phyloP scores from a whole-genome alignment of 2,329 filamentous ascomycete species.

The Hawksworthiomyces lignivorus region DNA sequence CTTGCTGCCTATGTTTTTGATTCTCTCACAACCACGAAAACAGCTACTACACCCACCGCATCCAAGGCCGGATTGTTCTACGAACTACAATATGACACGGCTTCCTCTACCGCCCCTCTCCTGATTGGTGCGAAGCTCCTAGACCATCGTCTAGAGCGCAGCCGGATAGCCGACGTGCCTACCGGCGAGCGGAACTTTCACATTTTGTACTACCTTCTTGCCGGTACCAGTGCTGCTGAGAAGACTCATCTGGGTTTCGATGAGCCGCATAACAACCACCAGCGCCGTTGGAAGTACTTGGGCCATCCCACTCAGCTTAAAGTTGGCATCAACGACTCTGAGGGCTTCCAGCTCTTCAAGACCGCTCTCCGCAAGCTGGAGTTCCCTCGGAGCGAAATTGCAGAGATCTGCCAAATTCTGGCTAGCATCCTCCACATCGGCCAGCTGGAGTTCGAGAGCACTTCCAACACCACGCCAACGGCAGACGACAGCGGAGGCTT shows the following conservation, averaged over 20 bases:
- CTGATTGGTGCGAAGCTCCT: slow-evolving; percentile 91
- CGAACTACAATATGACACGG: slow-evolving; percentile 93
- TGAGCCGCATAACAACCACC: slow-evolving; percentile 36
- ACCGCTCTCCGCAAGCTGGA: slow-evolving; percentile 89
- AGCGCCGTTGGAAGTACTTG: slow-evolving; percentile 90
- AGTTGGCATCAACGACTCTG: slow-evolving; percentile 90
- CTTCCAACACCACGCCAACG: slow-evolving; percentile 67
- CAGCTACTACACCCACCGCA: slow-evolving; percentile 86
- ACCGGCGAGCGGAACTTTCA: slow-evolving; percentile 97
- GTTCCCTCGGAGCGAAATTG: slow-evolving; percentile 87
- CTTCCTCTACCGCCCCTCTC: slow-evolving; percentile 73
- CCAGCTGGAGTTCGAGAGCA: slow-evolving; percentile 86
- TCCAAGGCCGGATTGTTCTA: slow-evolving; percentile 94
- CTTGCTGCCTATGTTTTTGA: slow-evolving; percentile 94
- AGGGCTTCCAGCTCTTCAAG: slow-evolving; percentile 97
- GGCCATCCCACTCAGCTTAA: slow-evolving; percentile 96
- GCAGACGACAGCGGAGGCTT: slow-evolving; percentile 93
- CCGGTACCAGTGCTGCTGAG: slow-evolving; percentile 84
- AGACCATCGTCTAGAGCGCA: slow-evolving; percentile 87
- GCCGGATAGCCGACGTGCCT: slow-evolving; percentile 82
- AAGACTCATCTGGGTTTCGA: slow-evolving; percentile 72
- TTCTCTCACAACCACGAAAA: slow-evolving; percentile 93
- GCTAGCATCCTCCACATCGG: slow-evolving; percentile 95
- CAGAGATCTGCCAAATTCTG: slow-evolving; percentile 91
- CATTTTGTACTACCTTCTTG: slow-evolving; percentile 87